Percentiles rank a stretch among this genome's conserved stretches.
phyloP scores from a whole-genome alignment of 495 filamentous ascomycete genomes.

The Daldinia childiae region DNA sequence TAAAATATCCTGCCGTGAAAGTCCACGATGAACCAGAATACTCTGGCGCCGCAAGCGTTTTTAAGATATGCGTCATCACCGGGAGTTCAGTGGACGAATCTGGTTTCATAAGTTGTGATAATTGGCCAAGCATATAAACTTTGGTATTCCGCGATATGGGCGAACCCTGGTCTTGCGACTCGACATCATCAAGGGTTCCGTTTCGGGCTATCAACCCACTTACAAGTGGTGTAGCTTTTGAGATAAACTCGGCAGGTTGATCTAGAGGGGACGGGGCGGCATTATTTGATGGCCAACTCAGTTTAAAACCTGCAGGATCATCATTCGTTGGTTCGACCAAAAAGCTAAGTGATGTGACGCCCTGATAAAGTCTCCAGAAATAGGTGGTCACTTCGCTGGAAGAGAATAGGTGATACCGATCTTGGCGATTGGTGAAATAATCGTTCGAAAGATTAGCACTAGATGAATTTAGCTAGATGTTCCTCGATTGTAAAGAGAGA shows the following conservation, averaged over 20 bases:
- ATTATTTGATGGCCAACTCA: slow-evolving; percentile 84
- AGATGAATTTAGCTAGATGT: slow-evolving; percentile 6
- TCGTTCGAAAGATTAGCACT: slow-evolving; percentile 91
- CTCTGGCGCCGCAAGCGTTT: slow-evolving; percentile 65
- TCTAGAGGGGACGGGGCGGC: slow-evolving; percentile 74
- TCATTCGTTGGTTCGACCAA: slow-evolving; percentile 70
- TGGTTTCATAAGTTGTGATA: slow-evolving; percentile 81
- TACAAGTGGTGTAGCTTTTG: slow-evolving; percentile 71
- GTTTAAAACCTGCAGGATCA: slow-evolving; percentile 68
- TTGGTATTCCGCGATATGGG: slow-evolving; percentile 65
- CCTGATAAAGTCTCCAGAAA: slow-evolving; percentile 78
- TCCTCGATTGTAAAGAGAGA: not conserved
- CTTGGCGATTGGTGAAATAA: slow-evolving; percentile 96
- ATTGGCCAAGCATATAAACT: slow-evolving; percentile 85
- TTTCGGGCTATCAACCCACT: slow-evolving; percentile 66
- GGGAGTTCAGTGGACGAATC: slow-evolving; percentile 90
- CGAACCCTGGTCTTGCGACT: slow-evolving; percentile 20
- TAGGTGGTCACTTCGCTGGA: slow-evolving; percentile 82
- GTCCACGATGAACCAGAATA: slow-evolving; percentile 81
- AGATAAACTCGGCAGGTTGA: slow-evolving; percentile 71
- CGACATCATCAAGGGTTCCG: slow-evolving; percentile 9
- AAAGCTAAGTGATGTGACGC: slow-evolving; percentile 82
- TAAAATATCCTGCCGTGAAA: slow-evolving; percentile 98
- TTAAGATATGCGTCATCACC: slow-evolving; percentile 76
- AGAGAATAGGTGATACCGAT: slow-evolving; percentile 91